Conservation (phyloP, 139 green algal species). For the Coccomyxa sp. region DNA sequence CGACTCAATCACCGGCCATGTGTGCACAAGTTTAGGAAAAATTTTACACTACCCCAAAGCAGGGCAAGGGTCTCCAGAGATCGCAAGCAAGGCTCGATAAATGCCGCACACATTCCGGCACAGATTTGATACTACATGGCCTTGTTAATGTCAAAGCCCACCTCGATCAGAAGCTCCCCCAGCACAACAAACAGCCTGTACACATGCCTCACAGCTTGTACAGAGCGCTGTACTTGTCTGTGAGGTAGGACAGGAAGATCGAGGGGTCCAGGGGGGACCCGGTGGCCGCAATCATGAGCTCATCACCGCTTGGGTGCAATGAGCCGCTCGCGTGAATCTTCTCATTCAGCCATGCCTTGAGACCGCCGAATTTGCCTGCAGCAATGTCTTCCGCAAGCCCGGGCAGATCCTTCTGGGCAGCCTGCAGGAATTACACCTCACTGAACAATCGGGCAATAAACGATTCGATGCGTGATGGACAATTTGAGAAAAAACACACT, state of each 20-base stretch:
- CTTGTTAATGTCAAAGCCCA: too few species aligned
- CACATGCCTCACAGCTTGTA: constrained; percentile 50
- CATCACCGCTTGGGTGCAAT: constrained; percentile 70
- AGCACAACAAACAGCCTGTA: too few species aligned
- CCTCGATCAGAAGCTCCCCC: too few species aligned
- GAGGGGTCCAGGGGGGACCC: constrained; percentile 64
- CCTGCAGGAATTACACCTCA: constrained; percentile 2
- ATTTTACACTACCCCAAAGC: too few species aligned
- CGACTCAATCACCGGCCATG: too few species aligned
- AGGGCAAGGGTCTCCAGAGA: too few species aligned
- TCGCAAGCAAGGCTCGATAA: too few species aligned
- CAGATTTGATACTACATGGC: too few species aligned
- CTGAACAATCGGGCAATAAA: background rate
- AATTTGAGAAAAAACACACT: too few species aligned
- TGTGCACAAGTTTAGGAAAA: too few species aligned
- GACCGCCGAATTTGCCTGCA: constrained; percentile 63
- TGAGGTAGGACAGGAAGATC: constrained; percentile 75
- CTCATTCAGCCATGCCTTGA: constrained; percentile 74
- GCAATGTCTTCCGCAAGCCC: constrained; percentile 61
- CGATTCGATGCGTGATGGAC: too few species aligned
- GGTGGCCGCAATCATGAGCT: constrained; percentile 72
- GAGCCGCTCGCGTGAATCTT: constrained; percentile 76
- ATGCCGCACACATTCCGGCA: too few species aligned
- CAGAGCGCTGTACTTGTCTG: constrained; percentile 73
- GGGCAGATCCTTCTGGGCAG: constrained; percentile 47